These are phyloP conservation scores for Didymosphaeria variabile DNA, from an alignment of 2,329 filamentous ascomycete species.

Conservation along the genomic window DNA sequence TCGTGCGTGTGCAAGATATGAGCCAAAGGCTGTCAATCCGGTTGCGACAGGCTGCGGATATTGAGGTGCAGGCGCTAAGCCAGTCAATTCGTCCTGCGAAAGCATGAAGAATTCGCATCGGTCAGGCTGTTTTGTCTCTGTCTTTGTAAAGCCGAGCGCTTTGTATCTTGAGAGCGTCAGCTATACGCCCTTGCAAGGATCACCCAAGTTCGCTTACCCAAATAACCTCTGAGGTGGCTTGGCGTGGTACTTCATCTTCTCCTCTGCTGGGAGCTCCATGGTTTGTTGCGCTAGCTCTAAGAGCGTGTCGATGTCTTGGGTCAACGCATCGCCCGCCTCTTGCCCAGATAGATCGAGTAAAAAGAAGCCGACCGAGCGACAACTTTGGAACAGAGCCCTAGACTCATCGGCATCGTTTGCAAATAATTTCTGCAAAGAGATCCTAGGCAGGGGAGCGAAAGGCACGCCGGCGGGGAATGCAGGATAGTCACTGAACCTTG, in stretches of 20 bases:
- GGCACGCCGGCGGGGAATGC: background rate
- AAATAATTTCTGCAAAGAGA: background rate
- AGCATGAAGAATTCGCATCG: no score
- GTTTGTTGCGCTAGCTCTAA: background rate
- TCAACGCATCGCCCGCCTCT: background rate
- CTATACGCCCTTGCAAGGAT: background rate
- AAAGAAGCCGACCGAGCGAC: background rate
- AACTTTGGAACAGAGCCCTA: background rate
- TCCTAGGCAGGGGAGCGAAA: background rate
- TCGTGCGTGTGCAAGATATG: background rate
- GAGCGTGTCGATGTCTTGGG: background rate
- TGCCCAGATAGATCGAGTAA: background rate
- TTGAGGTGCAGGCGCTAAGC: background rate
- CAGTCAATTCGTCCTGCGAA: no score
- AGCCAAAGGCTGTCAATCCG: background rate
- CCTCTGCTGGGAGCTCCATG: background rate
- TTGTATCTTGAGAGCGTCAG: background rate
- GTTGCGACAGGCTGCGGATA: no score
- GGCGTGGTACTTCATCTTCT: background rate
- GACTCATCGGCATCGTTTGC: background rate
- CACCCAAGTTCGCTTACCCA: background rate
- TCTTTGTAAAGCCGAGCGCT: constrained; percentile 5
- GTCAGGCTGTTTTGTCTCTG: constrained; percentile 17
- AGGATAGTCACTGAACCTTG: background rate
- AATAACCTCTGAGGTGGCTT: background rate